phyloP scores from a whole-genome alignment of 352 stramenopile genomes.

The Stephanocyclus meneghinianus region DNA sequence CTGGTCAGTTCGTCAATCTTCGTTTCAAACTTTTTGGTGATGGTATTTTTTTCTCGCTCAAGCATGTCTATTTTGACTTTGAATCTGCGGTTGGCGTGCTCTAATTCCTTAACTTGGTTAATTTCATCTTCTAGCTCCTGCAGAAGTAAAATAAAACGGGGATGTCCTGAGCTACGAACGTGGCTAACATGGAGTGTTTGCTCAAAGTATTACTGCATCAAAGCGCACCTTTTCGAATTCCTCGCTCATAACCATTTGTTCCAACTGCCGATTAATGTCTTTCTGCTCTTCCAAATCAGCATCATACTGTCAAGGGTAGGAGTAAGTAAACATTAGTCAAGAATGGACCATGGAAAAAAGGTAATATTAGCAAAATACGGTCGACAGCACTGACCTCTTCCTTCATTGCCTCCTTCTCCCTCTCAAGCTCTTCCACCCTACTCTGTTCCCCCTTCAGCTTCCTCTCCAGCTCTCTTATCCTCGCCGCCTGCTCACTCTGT shows the following conservation, averaged over 20 bases:
- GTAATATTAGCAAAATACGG: neutral
- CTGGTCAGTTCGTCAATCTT: slow-evolving; percentile 41
- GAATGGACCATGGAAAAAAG: too few species aligned
- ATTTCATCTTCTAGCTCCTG: slow-evolving; percentile 50
- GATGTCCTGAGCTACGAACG: neutral
- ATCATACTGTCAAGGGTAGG: slow-evolving; percentile 25
- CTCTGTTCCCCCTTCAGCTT: slow-evolving; percentile 44
- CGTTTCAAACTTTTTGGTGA: slow-evolving; percentile 41
- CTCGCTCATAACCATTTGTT: slow-evolving; percentile 57
- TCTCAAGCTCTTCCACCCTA: slow-evolving; percentile 33
- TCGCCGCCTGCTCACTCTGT: slow-evolving; percentile 26
- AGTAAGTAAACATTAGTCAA: neutral
- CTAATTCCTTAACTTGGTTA: slow-evolving; percentile 52
- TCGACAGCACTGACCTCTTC: slow-evolving; percentile 22
- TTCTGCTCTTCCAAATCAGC: slow-evolving; percentile 52
- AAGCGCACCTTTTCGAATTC: slow-evolving; percentile 43
- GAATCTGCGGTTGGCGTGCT: slow-evolving; percentile 51
- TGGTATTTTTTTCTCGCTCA: slow-evolving; percentile 41
- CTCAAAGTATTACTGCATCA: too few species aligned
- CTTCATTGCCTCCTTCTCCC: slow-evolving; percentile 45
- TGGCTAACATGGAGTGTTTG: neutral
- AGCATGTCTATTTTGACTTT: slow-evolving; percentile 60
- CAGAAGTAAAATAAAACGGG: neutral
- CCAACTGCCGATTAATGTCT: slow-evolving; percentile 51
- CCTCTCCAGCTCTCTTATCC: slow-evolving; percentile 38